Conservation (phyloP, 108 stramenopile genomes). For the Cyclotella kingstonii region DNA sequence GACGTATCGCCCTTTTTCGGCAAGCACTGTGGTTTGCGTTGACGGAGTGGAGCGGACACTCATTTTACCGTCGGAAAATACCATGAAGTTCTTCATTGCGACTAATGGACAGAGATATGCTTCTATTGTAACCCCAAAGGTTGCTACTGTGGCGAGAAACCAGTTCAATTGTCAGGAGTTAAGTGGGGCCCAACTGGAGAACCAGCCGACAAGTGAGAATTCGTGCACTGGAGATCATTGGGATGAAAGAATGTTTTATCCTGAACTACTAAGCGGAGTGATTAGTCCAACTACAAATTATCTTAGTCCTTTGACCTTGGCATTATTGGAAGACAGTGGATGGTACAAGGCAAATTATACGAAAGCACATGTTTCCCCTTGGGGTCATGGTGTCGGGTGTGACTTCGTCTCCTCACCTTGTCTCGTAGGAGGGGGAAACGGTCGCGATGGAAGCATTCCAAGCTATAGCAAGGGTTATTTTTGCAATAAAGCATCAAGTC, state of each 20-base stretch:
- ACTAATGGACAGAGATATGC: slow-evolving; percentile 75
- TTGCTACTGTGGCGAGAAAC: slow-evolving; percentile 71
- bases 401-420: slow-evolving; percentile 73
- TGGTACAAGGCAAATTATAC: slow-evolving; percentile 79
- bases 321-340: slow-evolving; percentile 79
- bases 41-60: slow-evolving; percentile 60
- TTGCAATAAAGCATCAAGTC: slow-evolving; percentile 52
- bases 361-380: slow-evolving; percentile 33
- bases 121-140: slow-evolving; percentile 76
- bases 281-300: slow-evolving; percentile 76
- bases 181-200: slow-evolving; percentile 69
- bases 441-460: slow-evolving; percentile 48
- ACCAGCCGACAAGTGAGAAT: slow-evolving; percentile 74
- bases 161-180: slow-evolving; percentile 80
- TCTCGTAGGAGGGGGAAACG: slow-evolving; percentile 46
- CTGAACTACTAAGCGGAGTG: slow-evolving; percentile 63
- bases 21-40: slow-evolving; percentile 72
- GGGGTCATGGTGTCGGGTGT: slow-evolving; percentile 78
- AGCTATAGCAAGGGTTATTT: slow-evolving; percentile 69
- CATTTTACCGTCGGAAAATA: slow-evolving; percentile 66
- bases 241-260: slow-evolving; percentile 80
- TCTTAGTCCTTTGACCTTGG: slow-evolving; percentile 69
- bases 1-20: slow-evolving; percentile 66
- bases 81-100: slow-evolving; percentile 68
- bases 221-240: slow-evolving; percentile 86